phyloP scores from a whole-genome alignment of 805 yeast species.

The Wickerhamomyces ciferrii region DNA sequence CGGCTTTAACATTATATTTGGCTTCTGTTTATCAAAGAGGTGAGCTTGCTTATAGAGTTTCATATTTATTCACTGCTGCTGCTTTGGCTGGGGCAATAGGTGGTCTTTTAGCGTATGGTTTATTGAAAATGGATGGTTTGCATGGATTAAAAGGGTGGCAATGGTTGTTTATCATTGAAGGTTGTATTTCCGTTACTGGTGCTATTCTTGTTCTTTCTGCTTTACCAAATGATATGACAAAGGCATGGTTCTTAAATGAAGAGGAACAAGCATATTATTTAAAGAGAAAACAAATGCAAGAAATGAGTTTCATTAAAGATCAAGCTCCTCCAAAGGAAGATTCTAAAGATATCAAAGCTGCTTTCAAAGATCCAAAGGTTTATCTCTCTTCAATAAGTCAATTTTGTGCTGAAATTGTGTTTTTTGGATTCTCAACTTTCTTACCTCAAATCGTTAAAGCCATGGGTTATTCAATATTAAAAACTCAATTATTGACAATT shows the following conservation, averaged over 20 bases:
- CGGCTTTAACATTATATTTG: slow-evolving; percentile 30
- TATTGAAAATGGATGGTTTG: slow-evolving; percentile 23
- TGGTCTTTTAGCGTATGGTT: slow-evolving; percentile 35
- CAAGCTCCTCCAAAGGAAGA: slow-evolving; percentile 24
- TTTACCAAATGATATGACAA: slow-evolving; percentile 28
- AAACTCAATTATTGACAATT: slow-evolving; percentile 35
- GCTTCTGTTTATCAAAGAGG: slow-evolving; percentile 30
- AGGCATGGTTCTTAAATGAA: slow-evolving; percentile 25
- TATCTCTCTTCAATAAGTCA: slow-evolving; percentile 28
- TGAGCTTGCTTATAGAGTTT: slow-evolving; percentile 32
- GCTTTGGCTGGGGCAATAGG: slow-evolving; percentile 40
- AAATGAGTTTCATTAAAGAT: slow-evolving; percentile 22
- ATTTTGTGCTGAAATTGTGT: slow-evolving; percentile 31
- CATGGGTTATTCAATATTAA: slow-evolving; percentile 17
- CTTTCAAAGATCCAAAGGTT: slow-evolving; percentile 29
- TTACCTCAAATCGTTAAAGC: slow-evolving; percentile 33
- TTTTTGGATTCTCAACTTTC: slow-evolving; percentile 36
- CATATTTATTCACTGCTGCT: slow-evolving; percentile 36
- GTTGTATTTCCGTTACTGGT: slow-evolving; percentile 26
- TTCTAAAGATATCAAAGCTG: slow-evolving; percentile 25
- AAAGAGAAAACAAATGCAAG: slow-evolving; percentile 23
- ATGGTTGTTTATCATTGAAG: slow-evolving; percentile 35
- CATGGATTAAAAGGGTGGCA: slow-evolving; percentile 28
- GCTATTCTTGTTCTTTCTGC: slow-evolving; percentile 22
- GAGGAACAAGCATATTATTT: slow-evolving; percentile 27